Conservation (phyloP, 306 rosid genomes). For the Castanea crenata region DNA sequence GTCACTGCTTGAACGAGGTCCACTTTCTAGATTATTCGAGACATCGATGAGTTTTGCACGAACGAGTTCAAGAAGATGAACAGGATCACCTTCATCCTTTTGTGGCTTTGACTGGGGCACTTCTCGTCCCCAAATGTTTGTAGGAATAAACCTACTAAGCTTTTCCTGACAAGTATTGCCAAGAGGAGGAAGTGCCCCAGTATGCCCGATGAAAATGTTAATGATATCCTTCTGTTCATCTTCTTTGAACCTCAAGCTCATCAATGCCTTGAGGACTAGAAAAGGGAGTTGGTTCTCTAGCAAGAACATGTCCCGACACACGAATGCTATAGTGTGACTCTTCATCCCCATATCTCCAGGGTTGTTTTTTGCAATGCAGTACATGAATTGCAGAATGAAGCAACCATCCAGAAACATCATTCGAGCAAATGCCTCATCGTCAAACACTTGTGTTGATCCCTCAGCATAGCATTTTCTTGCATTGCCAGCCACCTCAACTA, state of each 20-base stretch:
- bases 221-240: not conserved
- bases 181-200: not conserved
- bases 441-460: not conserved
- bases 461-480: not conserved
- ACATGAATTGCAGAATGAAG: not conserved
- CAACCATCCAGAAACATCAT: constrained; percentile 4
- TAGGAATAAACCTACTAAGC: not conserved
- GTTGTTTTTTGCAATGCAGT: fast-evolving
- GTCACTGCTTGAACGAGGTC: no score
- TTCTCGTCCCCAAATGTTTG: not conserved
- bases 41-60: not conserved
- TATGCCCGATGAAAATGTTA: not conserved
- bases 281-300: constrained; percentile 19
- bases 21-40: fast-evolving
- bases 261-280: not conserved
- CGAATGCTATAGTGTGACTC: not conserved
- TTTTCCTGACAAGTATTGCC: no score
- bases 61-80: constrained; percentile 13
- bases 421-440: not conserved
- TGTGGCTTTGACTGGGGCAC: no score
- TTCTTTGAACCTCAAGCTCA: not conserved
- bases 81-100: not conserved
- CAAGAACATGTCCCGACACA: constrained; percentile 5
- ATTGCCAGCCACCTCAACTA: not conserved
- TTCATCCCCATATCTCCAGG: not conserved